Evolutionary conservation across 768 basidiomycete genomes (phyloP).

Genomic region (Lentinula boryana): DNA sequence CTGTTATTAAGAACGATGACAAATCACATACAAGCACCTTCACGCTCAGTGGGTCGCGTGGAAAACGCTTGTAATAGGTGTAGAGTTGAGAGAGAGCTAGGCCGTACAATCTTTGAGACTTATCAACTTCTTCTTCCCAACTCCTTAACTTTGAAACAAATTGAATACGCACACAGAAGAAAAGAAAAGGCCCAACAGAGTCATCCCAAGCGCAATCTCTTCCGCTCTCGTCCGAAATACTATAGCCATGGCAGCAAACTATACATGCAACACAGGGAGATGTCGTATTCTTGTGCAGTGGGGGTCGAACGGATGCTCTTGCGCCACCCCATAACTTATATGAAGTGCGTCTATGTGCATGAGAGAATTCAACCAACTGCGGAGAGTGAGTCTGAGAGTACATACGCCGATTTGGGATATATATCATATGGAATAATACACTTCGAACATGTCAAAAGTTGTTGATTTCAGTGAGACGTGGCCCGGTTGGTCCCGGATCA

Average conservation of each 20-base stretch:
- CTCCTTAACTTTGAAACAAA: background rate
- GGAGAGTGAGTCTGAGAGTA: background rate
- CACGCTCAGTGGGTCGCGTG: slow-evolving; percentile 18
- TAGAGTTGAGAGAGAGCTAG: slow-evolving; percentile 26
- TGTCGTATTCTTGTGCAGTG: background rate
- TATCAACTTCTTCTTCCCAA: background rate
- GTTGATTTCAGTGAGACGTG: background rate
- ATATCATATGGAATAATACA: background rate
- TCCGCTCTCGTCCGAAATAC: slow-evolving; percentile 5
- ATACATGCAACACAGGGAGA: background rate
- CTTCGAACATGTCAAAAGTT: background rate
- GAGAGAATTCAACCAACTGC: background rate
- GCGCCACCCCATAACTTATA: background rate
- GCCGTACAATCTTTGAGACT: slow-evolving; percentile 20
- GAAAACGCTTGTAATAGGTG: slow-evolving; percentile 26
- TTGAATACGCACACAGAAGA: slow-evolving; percentile 21
- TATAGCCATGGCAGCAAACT: background rate
- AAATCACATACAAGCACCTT: slow-evolving; percentile 20
- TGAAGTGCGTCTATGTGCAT: background rate
- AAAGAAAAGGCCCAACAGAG: slow-evolving; percentile 24
- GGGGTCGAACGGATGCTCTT: background rate
- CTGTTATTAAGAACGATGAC: background rate
- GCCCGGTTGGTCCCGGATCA: background rate
- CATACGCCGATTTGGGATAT: background rate
- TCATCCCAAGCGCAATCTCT: slow-evolving; percentile 25